Evolutionary conservation across 2,329 filamentous ascomycete species (phyloP), one percentile per base, ranked within the genome.

Genomic region (Aaosphaeria arxii): DNA sequence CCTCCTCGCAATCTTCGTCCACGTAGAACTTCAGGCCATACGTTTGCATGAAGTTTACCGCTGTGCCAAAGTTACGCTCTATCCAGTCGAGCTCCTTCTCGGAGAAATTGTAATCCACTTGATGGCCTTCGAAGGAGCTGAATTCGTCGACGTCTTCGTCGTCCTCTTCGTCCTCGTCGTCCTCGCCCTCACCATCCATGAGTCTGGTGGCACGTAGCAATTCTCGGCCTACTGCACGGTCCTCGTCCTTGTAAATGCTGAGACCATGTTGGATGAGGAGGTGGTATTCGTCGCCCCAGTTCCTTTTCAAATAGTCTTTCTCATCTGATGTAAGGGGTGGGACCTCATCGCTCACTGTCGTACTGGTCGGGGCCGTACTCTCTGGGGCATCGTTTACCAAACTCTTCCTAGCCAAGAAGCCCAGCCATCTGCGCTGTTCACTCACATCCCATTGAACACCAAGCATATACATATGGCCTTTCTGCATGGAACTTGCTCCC

Each of bases 21-120:
- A 50, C 13, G 36, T 53, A 55, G 48, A 55, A 53, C 40, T 55
- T 53, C 32, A 57, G 43, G 33, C 52, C 54, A 40, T 53, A 49
- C 7, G 24, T 46, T 0, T 39, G 31, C 50, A 57, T 53, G 31
- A 55, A 57, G 29, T 51, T 48, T 38, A 48, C 43, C 29, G 50
- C 51, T 35, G 53, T 57, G 5, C 47, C 41, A 11, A 42, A 55
- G 43, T 48, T 7, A 38, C 45, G 42, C 35, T 55, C 46, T 13
- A 55, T 54, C 48, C 46, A 53, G 5, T 50, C 43, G 13, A 55
- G 50, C 9, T 9, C 13, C 33, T 36, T 36, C 13, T 36, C 33
- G 13, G 9, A 9, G 4, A 36, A 36, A 13, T 36, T 9, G 13
- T 36, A 36, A 13, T 36, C 33, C 9, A 13, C 33, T 13, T 11